phyloP scores from a whole-genome alignment of 768 basidiomycete species.

The Calocera cornea region DNA sequence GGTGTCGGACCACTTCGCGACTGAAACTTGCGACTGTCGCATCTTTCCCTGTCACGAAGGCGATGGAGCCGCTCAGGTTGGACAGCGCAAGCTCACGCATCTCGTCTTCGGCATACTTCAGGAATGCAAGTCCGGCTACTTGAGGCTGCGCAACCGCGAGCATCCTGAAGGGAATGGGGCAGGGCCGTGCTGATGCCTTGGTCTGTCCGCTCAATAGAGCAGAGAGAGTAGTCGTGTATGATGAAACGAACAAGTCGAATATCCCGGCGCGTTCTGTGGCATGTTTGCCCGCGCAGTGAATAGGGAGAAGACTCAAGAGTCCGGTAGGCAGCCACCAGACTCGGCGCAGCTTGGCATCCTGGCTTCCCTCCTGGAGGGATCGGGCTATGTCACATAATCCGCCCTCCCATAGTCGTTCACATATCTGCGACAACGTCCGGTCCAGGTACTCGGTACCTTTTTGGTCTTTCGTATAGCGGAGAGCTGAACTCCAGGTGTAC shows the following conservation, averaged over 20 bases:
- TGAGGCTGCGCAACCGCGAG: background rate
- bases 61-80: too few species aligned
- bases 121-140: background rate
- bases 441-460: slow-evolving; percentile 13
- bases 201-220: background rate
- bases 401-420: slow-evolving; percentile 14
- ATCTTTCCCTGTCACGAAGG: too few species aligned
- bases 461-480: slow-evolving; percentile 7
- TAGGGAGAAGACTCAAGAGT: slow-evolving; percentile 3
- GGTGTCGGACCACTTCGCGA: too few species aligned
- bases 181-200: too few species aligned
- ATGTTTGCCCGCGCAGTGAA: slow-evolving; percentile 7
- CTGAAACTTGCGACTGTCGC: too few species aligned
- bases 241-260: slow-evolving; percentile 4
- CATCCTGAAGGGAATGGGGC: background rate
- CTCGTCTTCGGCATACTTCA: slow-evolving; percentile 32
- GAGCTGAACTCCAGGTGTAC: slow-evolving; percentile 5
- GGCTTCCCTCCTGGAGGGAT: too few species aligned
- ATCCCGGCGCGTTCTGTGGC: background rate
- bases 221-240: slow-evolving; percentile 6
- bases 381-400: too few species aligned
- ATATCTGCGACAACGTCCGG: slow-evolving; percentile 17
- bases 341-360: too few species aligned
- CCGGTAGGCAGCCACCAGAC: background rate
- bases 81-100: slow-evolving; percentile 15